phyloP scores from a whole-genome alignment of 2,329 filamentous ascomycete genomes.

The Tolypocladium tundrense region DNA sequence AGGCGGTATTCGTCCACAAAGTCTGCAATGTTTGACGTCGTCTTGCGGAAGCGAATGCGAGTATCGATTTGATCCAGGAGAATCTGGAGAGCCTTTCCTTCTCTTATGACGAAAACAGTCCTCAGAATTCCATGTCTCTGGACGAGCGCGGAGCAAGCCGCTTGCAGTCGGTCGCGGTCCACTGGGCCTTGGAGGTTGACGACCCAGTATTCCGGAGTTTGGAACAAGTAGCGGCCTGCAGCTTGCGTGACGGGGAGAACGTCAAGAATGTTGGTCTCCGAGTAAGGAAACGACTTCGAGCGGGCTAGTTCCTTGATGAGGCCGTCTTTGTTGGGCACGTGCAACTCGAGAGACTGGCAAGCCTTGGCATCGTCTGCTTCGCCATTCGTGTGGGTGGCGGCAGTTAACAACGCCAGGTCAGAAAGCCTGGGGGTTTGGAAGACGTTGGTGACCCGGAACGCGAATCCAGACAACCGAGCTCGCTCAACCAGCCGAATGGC shows the following conservation, averaged over 20 bases:
- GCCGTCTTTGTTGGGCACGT: background rate
- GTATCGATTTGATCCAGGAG: conserved; percentile 4
- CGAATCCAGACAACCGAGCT: conserved; percentile 1
- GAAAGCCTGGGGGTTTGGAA: conserved; percentile 1
- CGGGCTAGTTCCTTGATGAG: background rate
- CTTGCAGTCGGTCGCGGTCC: background rate
- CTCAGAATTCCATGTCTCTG: conserved; percentile 44
- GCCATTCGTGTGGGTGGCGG: background rate
- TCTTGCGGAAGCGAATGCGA: background rate
- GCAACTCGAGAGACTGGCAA: background rate
- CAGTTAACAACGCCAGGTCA: background rate
- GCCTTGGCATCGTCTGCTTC: background rate
- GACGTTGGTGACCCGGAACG: conserved; percentile 3
- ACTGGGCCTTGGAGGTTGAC: conserved; percentile 1
- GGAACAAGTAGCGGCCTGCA: conserved; percentile 3
- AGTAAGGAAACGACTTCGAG: background rate
- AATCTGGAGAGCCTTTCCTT: conserved; percentile 2
- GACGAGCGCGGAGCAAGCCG: conserved; percentile 20
- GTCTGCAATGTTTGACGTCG: conserved; percentile 1
- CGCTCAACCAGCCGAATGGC: conserved; percentile 3
- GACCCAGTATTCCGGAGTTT: conserved; percentile 5
- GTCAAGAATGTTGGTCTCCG: background rate
- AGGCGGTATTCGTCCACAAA: conserved; percentile 4
- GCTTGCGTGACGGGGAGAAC: conserved; percentile 4
- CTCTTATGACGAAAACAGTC: conserved; percentile 43